Percentiles rank a stretch among this genome's conserved stretches.
Evolutionary conservation across 768 basidiomycete species (phyloP).

Genomic region (Collybia nuda): DNA sequence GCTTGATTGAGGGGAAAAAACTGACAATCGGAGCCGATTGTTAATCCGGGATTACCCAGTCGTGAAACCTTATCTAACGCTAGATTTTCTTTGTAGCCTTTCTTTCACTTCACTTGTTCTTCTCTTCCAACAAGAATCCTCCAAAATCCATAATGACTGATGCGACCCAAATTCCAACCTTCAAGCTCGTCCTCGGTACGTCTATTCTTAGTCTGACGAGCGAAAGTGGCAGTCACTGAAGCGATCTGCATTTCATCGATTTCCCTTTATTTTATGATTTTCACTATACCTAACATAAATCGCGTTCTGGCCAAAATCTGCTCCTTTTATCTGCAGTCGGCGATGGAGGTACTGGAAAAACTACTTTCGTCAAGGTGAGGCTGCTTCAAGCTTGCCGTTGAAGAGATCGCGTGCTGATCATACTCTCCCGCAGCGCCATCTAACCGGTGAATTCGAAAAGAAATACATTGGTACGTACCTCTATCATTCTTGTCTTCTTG

Average conservation of each 20-base stretch:
- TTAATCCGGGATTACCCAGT: conserved; percentile 34
- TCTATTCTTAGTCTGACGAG: conserved; percentile 16
- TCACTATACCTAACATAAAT: conserved; percentile 9
- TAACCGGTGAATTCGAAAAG: conserved; percentile 99
- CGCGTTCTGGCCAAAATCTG: conserved; percentile 14
- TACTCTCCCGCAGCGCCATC: conserved; percentile 69
- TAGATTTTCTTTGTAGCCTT: conserved; percentile 26
- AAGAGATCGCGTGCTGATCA: conserved; percentile 62
- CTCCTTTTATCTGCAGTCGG: conserved; percentile 58
- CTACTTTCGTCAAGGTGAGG: conserved; percentile 94
- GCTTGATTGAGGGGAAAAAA: neutral
- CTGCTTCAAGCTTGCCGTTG: conserved; percentile 16
- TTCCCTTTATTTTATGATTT: conserved; percentile 16
- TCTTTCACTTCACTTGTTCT: conserved; percentile 19
- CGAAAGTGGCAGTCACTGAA: conserved; percentile 19
- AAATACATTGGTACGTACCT: conserved; percentile 90
- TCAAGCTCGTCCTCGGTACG: conserved; percentile 98
- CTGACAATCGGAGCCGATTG: conserved; percentile 1
- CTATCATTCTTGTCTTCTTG: neutral
- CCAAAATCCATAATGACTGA: conserved; percentile 16
- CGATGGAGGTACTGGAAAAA: conserved; percentile 97
- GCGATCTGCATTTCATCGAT: conserved; percentile 46
- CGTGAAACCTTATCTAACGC: conserved; percentile 43
- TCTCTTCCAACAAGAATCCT: conserved; percentile 14
- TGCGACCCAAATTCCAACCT: conserved; percentile 69